These are phyloP conservation scores for Helotiales sp. DNA, from an alignment of 2,329 filamentous ascomycete species.

Conservation along the genomic window DNA sequence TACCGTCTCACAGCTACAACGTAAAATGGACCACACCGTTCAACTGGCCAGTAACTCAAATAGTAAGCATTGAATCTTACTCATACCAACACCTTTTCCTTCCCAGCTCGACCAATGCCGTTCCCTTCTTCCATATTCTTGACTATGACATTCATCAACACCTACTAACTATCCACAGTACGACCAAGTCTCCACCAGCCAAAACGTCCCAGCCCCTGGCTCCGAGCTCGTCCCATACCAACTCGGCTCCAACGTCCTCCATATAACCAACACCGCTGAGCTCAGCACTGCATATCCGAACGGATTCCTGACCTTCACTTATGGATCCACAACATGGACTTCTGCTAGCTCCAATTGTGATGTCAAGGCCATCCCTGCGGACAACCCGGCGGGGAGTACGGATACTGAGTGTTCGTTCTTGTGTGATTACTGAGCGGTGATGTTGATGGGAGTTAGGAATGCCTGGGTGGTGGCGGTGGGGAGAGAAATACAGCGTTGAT, in stretches of 20 bases:
- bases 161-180: not conserved
- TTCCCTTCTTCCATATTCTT: not conserved
- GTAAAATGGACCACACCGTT: not conserved
- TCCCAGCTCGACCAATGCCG: not conserved
- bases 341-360: conserved; percentile 8
- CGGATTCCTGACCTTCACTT: conserved; percentile 18
- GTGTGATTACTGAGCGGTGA: not conserved
- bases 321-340: conserved; percentile 13
- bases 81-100: not conserved
- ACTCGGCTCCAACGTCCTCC: conserved; percentile 5
- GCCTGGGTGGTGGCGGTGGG: too few species aligned
- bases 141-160: not conserved
- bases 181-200: not conserved
- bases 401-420: not conserved
- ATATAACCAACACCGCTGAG: conserved; percentile 7
- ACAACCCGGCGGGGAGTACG: not conserved
- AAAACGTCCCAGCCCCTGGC: not conserved
- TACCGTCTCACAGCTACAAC: not conserved
- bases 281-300: not conserved
- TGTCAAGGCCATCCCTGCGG: conserved; percentile 3
- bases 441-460: too few species aligned
- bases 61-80: not conserved
- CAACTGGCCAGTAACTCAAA: not conserved
- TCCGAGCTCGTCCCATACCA: conserved; percentile 3
- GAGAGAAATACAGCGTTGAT: too few species aligned